Percentiles rank a stretch among this genome's conserved stretches.
Conservation (phyloP, 1,139 yeast species). For the Diutina rugosa region DNA sequence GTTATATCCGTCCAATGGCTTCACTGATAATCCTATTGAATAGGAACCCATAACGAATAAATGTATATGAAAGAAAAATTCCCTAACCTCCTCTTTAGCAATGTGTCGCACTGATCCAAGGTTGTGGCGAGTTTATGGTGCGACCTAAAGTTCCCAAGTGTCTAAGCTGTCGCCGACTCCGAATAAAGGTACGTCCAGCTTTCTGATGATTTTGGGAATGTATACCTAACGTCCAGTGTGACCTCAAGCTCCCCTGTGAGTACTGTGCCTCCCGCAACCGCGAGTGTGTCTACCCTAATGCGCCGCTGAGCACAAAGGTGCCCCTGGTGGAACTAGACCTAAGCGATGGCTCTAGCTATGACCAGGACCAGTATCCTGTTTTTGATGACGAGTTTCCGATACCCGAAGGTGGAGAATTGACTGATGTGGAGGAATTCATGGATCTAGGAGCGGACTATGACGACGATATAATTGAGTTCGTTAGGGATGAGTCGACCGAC, state of each 20-base stretch:
- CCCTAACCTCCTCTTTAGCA: too few relatives aligned
- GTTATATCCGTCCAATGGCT: background rate
- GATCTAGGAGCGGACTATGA: too few relatives aligned
- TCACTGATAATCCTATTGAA: background rate
- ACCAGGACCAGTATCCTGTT: too few relatives aligned
- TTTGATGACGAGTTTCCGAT: too few relatives aligned
- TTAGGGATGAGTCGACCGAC: too few relatives aligned
- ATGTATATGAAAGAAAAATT: background rate
- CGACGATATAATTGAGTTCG: too few relatives aligned
- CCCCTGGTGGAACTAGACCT: too few relatives aligned
- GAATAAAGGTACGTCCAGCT: background rate
- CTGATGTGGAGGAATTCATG: too few relatives aligned
- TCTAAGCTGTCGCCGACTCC: background rate
- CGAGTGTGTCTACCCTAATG: background rate
- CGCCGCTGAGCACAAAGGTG: background rate
- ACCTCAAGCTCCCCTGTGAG: background rate
- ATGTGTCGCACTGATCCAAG: background rate
- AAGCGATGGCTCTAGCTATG: too few relatives aligned
- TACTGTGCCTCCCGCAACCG: background rate
- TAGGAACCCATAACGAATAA: background rate
- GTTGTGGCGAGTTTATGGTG: background rate
- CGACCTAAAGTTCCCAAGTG: background rate
- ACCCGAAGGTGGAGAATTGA: too few relatives aligned
- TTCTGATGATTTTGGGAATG: background rate
- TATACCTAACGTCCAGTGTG: background rate